Conservation (phyloP, 176 grass and related monocot species). For the Guadua angustifolia region DNA sequence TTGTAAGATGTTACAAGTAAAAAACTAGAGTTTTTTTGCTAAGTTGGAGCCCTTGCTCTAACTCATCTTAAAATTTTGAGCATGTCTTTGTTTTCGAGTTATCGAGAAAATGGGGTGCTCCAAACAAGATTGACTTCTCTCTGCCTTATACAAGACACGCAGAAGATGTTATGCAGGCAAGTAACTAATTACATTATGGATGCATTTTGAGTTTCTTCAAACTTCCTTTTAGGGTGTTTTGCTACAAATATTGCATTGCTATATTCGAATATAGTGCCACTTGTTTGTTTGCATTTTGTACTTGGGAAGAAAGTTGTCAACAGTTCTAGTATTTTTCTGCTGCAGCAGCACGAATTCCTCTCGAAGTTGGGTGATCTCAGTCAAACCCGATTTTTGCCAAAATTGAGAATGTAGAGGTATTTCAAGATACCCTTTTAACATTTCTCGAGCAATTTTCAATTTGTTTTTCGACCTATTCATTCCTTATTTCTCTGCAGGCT, state of each 20-base stretch:
- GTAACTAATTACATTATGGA: conserved; percentile 18
- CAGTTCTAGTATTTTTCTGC: background rate
- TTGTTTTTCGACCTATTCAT: conserved; percentile 27
- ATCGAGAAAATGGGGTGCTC: conserved; percentile 91
- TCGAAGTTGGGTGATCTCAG: conserved; percentile 85
- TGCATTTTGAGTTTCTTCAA: conserved; percentile 10
- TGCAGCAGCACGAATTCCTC: conserved; percentile 73
- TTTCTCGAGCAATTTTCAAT: background rate
- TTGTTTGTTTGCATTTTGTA: conserved; percentile 1
- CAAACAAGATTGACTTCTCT: conserved; percentile 98
- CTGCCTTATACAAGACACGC: conserved; percentile 95
- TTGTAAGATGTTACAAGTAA: background rate
- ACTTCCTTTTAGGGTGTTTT: background rate
- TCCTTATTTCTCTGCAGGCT: conserved; percentile 58
- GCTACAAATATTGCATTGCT: background rate
- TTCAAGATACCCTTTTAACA: conserved; percentile 17
- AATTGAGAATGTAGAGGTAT: conserved; percentile 97
- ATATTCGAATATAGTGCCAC: conserved; percentile 12
- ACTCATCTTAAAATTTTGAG: background rate
- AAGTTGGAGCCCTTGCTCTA: background rate
- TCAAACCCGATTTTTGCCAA: conserved; percentile 97
- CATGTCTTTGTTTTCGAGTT: conserved; percentile 60
- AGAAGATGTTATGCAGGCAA: conserved; percentile 90
- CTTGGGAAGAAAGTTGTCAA: conserved; percentile 21
- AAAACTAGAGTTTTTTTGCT: background rate